Evolutionary conservation across 495 filamentous ascomycete genomes (phyloP).

Genomic region (Halenospora varia): DNA sequence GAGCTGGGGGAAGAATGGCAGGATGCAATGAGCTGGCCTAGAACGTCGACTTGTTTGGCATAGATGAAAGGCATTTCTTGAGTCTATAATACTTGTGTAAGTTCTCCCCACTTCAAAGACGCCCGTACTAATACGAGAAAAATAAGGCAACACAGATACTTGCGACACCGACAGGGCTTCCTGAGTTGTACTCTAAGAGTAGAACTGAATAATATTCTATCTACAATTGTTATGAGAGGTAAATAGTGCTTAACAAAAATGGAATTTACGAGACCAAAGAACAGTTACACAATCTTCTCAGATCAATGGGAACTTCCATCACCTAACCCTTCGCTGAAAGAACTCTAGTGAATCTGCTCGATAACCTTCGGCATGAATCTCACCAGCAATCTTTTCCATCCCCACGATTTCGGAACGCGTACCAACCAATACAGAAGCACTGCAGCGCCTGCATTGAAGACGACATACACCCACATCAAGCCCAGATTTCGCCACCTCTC

Average conservation of each 20-base stretch:
- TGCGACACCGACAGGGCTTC: too few relatives aligned
- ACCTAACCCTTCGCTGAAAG: not conserved
- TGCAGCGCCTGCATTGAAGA: conserved; percentile 68
- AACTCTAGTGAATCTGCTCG: conserved; percentile 1
- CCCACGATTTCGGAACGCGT: conserved; percentile 59
- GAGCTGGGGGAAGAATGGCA: conserved; percentile 1
- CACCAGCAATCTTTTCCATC: not conserved
- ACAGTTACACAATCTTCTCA: not conserved
- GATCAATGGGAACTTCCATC: too few relatives aligned
- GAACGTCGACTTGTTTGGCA: not conserved
- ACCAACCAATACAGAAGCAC: conserved; percentile 72
- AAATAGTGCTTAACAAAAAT: too few relatives aligned
- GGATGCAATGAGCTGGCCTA: conserved; percentile 3
- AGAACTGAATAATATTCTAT: too few relatives aligned
- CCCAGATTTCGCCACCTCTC: conserved; percentile 79
- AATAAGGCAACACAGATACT: too few relatives aligned
- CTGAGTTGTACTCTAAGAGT: too few relatives aligned
- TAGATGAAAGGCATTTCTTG: not conserved
- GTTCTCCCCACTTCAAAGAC: too few relatives aligned
- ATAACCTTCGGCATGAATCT: not conserved
- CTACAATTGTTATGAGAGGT: too few relatives aligned
- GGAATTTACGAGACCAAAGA: too few relatives aligned
- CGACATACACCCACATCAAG: conserved; percentile 67
- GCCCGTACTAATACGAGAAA: too few relatives aligned
- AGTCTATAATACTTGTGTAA: too few relatives aligned